Evolutionary conservation across 2,329 filamentous ascomycete species (phyloP).

Genomic region (Capronia epimyces): DNA sequence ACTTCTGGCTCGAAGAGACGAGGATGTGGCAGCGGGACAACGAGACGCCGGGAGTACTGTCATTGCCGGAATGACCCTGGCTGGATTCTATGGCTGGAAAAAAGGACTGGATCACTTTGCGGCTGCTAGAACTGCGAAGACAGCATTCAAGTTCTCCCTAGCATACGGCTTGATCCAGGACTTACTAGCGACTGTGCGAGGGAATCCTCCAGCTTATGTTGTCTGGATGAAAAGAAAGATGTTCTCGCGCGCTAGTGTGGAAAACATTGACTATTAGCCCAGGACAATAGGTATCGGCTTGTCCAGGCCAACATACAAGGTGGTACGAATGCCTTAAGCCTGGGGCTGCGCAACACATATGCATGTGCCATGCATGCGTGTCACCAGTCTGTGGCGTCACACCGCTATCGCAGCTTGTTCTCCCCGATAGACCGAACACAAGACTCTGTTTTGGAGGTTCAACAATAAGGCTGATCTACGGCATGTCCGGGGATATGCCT

Average conservation of each 20-base stretch:
- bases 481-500: too few relatives aligned
- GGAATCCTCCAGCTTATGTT: conserved; percentile 62
- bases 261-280: not conserved
- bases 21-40: conserved; percentile 59
- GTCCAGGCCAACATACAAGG: not conserved
- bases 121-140: conserved; percentile 69
- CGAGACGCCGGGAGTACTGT: conserved; percentile 77
- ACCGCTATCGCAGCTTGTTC: too few relatives aligned
- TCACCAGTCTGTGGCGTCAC: too few relatives aligned
- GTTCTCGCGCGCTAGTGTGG: not conserved
- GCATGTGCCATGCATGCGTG: too few relatives aligned
- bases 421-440: too few relatives aligned
- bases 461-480: too few relatives aligned
- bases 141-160: conserved; percentile 72
- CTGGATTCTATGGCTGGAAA: conserved; percentile 80
- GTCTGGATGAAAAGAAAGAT: conserved; percentile 49
- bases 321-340: not conserved
- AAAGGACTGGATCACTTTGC: conserved; percentile 74
- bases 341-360: too few relatives aligned
- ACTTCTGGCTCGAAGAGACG: conserved; percentile 74
- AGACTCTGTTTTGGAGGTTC: too few relatives aligned
- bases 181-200: conserved; percentile 60
- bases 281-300: not conserved
- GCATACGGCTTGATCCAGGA: conserved; percentile 80
- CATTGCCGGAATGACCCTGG: conserved; percentile 74